phyloP scores from a whole-genome alignment of 805 yeast genomes.

The Wickerhamomyces mucosus region DNA sequence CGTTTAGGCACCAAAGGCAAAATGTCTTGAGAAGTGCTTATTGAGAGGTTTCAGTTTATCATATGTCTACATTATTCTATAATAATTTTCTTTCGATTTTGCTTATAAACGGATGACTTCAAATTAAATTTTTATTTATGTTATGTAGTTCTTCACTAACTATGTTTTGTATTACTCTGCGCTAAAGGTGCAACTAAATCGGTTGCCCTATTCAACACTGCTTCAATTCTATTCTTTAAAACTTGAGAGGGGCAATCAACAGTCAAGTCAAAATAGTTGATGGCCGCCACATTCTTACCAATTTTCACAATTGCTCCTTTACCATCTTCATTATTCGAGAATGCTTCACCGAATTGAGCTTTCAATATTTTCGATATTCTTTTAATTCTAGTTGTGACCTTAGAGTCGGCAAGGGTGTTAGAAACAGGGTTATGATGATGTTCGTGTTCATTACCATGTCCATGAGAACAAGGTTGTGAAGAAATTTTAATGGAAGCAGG shows the following conservation, averaged over 20 bases:
- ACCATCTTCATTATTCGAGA: conserved; percentile 31
- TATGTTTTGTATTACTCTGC: too few relatives aligned
- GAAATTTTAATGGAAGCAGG: conserved; percentile 91
- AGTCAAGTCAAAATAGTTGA: conserved; percentile 52
- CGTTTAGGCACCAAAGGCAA: conserved; percentile 80
- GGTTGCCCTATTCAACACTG: conserved; percentile 67
- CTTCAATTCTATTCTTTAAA: conserved; percentile 72
- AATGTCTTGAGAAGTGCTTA: conserved; percentile 57
- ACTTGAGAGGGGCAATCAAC: conserved; percentile 72
- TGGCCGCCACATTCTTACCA: conserved; percentile 65
- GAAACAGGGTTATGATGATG: neutral
- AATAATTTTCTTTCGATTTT: conserved; percentile 1
- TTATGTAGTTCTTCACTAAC: neutral
- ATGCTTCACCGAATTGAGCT: conserved; percentile 85
- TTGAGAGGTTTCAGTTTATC: conserved; percentile 8
- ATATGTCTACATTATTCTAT: too few relatives aligned
- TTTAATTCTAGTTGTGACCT: conserved; percentile 30
- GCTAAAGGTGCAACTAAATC: conserved; percentile 80
- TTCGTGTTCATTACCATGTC: conserved; percentile 20
- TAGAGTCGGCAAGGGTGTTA: conserved; percentile 23
- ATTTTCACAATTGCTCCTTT: conserved; percentile 53
- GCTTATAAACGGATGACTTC: too few relatives aligned
- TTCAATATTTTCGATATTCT: conserved; percentile 54
- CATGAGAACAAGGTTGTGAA: conserved; percentile 46
- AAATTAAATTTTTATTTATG: too few relatives aligned